Evolutionary conservation across 2,329 filamentous ascomycete genomes (phyloP).

Genomic region (Zymoseptoria passerinii): DNA sequence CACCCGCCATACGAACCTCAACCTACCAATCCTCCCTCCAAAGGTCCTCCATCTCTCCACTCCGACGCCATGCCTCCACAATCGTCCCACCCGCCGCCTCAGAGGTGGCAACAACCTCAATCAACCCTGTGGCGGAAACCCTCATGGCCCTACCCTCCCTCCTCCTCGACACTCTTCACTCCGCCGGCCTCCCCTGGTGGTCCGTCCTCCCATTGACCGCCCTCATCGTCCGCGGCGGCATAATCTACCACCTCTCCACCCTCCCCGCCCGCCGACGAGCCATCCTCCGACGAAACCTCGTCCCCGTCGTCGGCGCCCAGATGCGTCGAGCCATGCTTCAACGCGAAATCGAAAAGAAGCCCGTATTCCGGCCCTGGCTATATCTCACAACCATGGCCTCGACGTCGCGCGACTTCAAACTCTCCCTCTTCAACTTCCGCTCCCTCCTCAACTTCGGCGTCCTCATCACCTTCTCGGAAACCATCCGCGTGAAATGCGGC

Average conservation of each 20-base stretch:
- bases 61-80: constrained; percentile 16
- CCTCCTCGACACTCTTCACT: constrained; percentile 23
- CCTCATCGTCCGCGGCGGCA: constrained; percentile 21
- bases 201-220: constrained; percentile 24
- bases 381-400: background rate
- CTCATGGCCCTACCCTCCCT: constrained; percentile 9
- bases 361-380: background rate
- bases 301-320: constrained; percentile 10
- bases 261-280: constrained; percentile 14
- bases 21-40: constrained; percentile 9
- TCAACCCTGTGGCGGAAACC: background rate
- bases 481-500: constrained; percentile 23
- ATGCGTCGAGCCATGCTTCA: background rate
- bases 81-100: background rate
- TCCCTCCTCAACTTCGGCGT: constrained; percentile 17
- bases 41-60: constrained; percentile 13
- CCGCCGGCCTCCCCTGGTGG: constrained; percentile 24
- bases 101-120: constrained; percentile 1
- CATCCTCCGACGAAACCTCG: constrained; percentile 14
- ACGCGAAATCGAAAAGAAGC: background rate
- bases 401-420: background rate
- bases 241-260: constrained; percentile 22
- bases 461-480: constrained; percentile 22
- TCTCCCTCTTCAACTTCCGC: constrained; percentile 1
- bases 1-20: constrained; percentile 14